Base-by-base conservation (phyloP, 768 basidiomycete species). In the Chalciporus piperatus region DNA sequence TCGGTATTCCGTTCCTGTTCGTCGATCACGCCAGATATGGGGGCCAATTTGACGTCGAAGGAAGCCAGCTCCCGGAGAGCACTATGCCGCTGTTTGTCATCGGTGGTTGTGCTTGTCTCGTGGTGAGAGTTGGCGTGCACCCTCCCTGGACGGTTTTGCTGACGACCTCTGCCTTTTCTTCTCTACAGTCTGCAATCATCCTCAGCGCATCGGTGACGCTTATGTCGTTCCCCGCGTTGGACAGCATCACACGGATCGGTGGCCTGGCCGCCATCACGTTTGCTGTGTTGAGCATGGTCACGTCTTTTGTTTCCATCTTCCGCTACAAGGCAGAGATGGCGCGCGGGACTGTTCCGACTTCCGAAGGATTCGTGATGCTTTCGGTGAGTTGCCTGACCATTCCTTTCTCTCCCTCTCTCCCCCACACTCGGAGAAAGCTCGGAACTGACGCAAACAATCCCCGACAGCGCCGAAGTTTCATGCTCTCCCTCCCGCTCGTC, bases 121-220 rank as follows among this genome's bases (percentile, higher is more conserved):
- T 83, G 62, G 85, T 85, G 67, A 72, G 84, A 73, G 48, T 43
- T 45, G 32, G 7, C 14, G 6, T 37, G 35, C 14, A n/a, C 14
- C 35, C 35, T 37, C 35, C n/a, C 16, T 27, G 27, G 9, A 27
- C 35, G 10, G 16, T 7, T n/a, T n/a, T n/a, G 10, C 10, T 37
- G 35, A 37, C 16, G 2, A 16, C 33, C 33, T 22, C 13, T 12
- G 4, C 32, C n/a, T 12, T 32, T 32, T 32, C 9, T 12, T 37
- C 41, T 48, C 35, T 52, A 43, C 66, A 92, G 89, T 87, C 89
- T 59, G 89, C 89, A 25, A 77, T 91, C 51, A 77, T 91, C 20
- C 72, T 92, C 51, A 90, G 90, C 58, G 85, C 88, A 28, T 87
- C 89, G 37, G 85, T 90, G 50, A 90, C 88, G 23, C 84, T 91